A percentile compares a stretch with the other conserved stretches of the same genome.
Conservation (phyloP, 2,329 filamentous ascomycete genomes). For the Fusarium sambucinum region DNA sequence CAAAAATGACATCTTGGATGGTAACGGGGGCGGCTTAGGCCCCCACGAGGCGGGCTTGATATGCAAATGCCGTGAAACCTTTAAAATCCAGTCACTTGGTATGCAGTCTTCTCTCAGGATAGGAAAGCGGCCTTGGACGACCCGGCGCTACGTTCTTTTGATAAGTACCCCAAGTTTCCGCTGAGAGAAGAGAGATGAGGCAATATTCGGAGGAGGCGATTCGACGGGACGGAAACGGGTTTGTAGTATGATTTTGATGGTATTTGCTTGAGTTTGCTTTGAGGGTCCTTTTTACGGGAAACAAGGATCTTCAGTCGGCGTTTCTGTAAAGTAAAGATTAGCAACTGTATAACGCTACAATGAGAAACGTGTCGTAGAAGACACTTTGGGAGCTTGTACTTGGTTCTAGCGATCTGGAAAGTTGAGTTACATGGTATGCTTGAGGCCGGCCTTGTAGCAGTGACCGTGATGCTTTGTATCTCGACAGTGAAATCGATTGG, state of each 20-base stretch:
- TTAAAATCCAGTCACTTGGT: constrained; percentile 30
- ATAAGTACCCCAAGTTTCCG: background rate
- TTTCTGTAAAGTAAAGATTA: background rate
- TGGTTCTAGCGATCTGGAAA: constrained; percentile 7
- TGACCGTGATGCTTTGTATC: constrained; percentile 30
- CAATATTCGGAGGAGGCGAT: background rate
- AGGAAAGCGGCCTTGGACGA: constrained; percentile 17
- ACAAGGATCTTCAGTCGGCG: background rate
- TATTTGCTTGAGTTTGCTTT: constrained; percentile 7
- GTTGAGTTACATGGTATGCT: constrained; percentile 16
- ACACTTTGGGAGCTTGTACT: background rate
- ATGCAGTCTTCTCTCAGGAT: constrained; percentile 28
- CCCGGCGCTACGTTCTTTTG: background rate
- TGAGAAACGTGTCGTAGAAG: background rate
- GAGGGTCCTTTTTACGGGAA: background rate
- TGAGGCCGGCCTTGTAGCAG: constrained; percentile 1
- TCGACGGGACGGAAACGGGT: constrained; percentile 28
- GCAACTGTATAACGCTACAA: background rate
- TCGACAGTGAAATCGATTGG: background rate
- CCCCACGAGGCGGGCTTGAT: constrained; percentile 27
- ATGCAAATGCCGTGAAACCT: constrained; percentile 16
- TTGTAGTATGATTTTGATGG: background rate
- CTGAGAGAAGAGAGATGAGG: constrained; percentile 9
- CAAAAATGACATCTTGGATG: constrained; percentile 2
- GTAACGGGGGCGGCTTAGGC: constrained; percentile 3